A percentile compares a stretch with the other conserved stretches of the same genome.
These are phyloP conservation scores for Suillus bovinus DNA, from an alignment of 768 basidiomycete species.

Conservation along the genomic window DNA sequence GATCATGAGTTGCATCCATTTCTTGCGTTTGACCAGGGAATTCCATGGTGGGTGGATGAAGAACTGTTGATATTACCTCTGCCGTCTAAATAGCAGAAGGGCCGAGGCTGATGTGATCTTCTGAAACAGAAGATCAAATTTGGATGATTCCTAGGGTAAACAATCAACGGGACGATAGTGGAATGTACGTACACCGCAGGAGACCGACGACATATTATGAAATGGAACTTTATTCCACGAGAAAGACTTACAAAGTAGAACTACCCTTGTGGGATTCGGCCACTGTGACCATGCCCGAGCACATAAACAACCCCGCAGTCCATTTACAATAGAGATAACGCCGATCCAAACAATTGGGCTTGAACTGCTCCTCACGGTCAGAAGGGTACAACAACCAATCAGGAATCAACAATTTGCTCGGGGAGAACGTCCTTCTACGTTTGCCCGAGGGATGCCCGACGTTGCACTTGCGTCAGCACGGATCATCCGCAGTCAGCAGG, in stretches of 20 bases:
- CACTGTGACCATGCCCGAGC: constrained; percentile 1
- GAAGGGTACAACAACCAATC: not conserved
- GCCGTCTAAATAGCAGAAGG: not conserved
- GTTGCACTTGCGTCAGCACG: too few relatives aligned
- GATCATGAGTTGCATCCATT: not conserved
- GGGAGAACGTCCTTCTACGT: not conserved
- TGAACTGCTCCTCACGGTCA: not conserved
- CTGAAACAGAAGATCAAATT: not conserved
- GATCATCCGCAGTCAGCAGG: too few relatives aligned
- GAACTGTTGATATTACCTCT: not conserved
- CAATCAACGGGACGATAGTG: not conserved
- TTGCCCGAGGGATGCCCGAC: not conserved
- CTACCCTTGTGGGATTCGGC: not conserved
- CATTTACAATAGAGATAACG: too few relatives aligned
- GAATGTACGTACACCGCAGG: not conserved
- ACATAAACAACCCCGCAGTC: not conserved
- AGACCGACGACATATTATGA: not conserved
- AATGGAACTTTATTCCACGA: not conserved
- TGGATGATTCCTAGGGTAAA: not conserved
- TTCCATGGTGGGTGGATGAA: constrained; percentile 1
- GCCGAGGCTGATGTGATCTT: not conserved
- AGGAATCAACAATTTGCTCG: not conserved
- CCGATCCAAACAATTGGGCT: not conserved
- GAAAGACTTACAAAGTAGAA: not conserved
- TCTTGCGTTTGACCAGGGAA: not conserved